Percentiles rank a stretch among this genome's conserved stretches.
phyloP scores from a whole-genome alignment of 1,139 yeast genomes.

The Hyphopichia burtonii region DNA sequence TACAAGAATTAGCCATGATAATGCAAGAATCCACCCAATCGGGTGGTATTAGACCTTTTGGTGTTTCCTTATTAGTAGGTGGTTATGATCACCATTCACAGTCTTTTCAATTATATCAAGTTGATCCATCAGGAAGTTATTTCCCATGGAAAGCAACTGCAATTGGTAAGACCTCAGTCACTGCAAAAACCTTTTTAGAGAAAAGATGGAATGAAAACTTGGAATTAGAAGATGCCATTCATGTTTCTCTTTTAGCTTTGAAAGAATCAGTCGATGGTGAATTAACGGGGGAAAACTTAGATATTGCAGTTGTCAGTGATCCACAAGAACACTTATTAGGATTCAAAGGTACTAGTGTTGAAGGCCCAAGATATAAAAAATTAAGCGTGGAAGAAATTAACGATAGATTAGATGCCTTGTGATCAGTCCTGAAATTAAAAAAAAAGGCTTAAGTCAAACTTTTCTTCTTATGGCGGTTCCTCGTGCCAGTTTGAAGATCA shows the following conservation, averaged over 20 bases:
- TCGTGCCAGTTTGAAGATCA: background rate
- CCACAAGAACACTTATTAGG: conserved; percentile 83
- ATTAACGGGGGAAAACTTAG: conserved; percentile 94
- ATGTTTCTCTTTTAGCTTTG: conserved; percentile 88
- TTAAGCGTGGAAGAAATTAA: conserved; percentile 87
- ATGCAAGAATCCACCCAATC: conserved; percentile 99
- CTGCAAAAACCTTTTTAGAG: conserved; percentile 95
- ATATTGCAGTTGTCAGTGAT: conserved; percentile 83
- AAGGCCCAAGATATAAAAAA: conserved; percentile 87
- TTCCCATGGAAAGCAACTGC: conserved; percentile 99
- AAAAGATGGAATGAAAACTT: conserved; percentile 97
- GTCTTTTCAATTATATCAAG: conserved; percentile 83
- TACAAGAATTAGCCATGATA: conserved; percentile 90
- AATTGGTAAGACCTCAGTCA: conserved; percentile 90
- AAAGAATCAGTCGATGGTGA: conserved; percentile 98
- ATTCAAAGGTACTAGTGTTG: conserved; percentile 74
- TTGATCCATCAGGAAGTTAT: conserved; percentile 96
- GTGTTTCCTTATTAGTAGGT: conserved; percentile 91
- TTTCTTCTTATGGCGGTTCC: no score
- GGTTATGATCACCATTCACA: conserved; percentile 85
- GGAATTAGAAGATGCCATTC: conserved; percentile 97
- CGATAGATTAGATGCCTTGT: conserved; percentile 91
- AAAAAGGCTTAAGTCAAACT: background rate
- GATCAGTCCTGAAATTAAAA: conserved; percentile 9
- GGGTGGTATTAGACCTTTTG: conserved; percentile 98